phyloP scores from a whole-genome alignment of 306 rosid genomes.

The Cucurbita maxima region DNA sequence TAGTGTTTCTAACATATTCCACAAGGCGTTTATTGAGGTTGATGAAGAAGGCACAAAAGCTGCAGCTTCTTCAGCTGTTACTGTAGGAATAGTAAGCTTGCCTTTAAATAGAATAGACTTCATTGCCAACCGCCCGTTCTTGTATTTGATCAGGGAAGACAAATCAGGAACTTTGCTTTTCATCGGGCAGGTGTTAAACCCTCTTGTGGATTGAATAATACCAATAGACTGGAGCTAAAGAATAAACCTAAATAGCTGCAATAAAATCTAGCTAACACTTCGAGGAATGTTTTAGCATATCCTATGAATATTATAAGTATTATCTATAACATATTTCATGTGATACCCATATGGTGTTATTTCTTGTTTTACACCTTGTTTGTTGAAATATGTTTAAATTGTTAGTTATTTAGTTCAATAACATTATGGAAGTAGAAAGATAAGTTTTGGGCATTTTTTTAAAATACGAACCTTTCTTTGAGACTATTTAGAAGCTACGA shows the following conservation, averaged over 20 bases:
- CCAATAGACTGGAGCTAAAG: background rate
- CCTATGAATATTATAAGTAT: background rate
- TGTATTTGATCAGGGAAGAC: constrained; percentile 56
- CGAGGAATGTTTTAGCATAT: background rate
- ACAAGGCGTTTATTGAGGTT: background rate
- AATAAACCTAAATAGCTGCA: background rate
- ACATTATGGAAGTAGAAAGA: too few relatives aligned
- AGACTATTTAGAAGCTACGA: too few relatives aligned
- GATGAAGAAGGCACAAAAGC: background rate
- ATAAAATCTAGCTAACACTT: background rate
- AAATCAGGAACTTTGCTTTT: constrained; percentile 50
- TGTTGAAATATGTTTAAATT: too few relatives aligned
- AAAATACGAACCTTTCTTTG: too few relatives aligned
- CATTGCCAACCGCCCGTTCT: constrained; percentile 72
- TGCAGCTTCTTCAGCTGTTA: constrained; percentile 38
- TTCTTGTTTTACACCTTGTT: too few relatives aligned
- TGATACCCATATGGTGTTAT: background rate
- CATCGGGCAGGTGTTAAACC: constrained; percentile 64
- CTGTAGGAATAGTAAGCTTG: background rate
- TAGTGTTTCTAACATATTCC: background rate
- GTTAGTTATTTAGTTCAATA: too few relatives aligned
- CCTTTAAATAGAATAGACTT: constrained; percentile 20
- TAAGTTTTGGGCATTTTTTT: too few relatives aligned
- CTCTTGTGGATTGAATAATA: constrained; percentile 24
- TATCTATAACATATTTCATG: background rate